Evolutionary conservation across 2,329 filamentous ascomycete species (phyloP), one percentile per base, ranked within the genome.

Genomic region (Aureobasidium leucospermi): DNA sequence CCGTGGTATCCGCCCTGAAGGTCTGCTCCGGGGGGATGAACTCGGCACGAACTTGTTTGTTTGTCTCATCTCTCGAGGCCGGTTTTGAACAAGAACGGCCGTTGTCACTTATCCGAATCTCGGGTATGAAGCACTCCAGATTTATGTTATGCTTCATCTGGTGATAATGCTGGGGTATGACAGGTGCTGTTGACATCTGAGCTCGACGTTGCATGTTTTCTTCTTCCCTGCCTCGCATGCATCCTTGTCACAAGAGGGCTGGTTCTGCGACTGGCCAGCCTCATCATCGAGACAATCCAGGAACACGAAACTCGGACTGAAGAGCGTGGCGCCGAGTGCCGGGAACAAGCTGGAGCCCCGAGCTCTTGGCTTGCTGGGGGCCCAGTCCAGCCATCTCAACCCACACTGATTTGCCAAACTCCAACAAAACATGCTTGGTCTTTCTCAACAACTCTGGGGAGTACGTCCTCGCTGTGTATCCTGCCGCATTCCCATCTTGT

Each of bases 311-410:
- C 41, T 36, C 52, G 41, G 6, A 28, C 1, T 45, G 2, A 45
- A n/a, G 29, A 55, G 49, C 38, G n/a, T 36, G 31, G 39, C 52
- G 52, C 52, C 52, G 52, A 56, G 39, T 56, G 39, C 52, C 52
- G 52, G 52, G 34, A 56, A 56, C 19, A 56, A 45, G 38, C 29
- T 56, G 52, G 52, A 56, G 52, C 52, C 52, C 52, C 52, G 31
- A 43, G 31, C 52, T 56, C 52, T 56, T 56, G 52, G 52, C 52
- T 56, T 56, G 49, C 49, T 53, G 49, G 49, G 52, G 52, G 52
- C 16, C 52, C 52, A 45, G 52, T 41, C 52, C 52, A 56, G 52
- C 52, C 52, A 56, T 36, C 38, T 56, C 41, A 45, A 56, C 52
- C 52, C 41, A 45, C 52, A 56, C 36, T 29, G 39, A 39, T 56